Evolutionary conservation across 495 filamentous ascomycete genomes (phyloP).

Genomic region (Neurospora discreta): DNA sequence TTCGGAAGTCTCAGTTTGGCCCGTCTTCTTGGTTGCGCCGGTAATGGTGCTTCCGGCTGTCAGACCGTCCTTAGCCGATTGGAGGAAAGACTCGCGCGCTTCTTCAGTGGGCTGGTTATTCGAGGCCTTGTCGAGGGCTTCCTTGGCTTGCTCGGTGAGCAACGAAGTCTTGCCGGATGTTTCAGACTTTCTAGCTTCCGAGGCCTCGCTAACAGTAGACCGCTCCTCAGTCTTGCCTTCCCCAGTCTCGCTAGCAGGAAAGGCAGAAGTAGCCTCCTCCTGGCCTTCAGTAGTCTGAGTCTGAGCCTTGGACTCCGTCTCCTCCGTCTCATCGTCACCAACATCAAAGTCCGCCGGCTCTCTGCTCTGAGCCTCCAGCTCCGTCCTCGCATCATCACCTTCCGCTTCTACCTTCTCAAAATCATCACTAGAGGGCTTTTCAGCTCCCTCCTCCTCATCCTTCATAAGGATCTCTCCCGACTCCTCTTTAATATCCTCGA

Average conservation of each 20-base stretch:
- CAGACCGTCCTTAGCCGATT: constrained; percentile 6
- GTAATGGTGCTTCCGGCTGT: constrained; percentile 2
- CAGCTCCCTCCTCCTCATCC: constrained; percentile 4
- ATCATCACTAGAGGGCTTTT: not conserved
- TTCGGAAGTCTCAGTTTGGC: not conserved
- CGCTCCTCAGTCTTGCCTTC: not conserved
- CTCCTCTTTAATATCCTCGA: constrained; percentile 9
- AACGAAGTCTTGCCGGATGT: not conserved
- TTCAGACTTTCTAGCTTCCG: not conserved
- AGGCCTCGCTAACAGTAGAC: not conserved
- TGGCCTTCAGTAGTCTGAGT: not conserved
- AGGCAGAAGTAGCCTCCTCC: not conserved
- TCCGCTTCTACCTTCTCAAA: not conserved
- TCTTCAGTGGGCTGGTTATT: constrained; percentile 16
- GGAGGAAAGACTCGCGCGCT: constrained; percentile 14
- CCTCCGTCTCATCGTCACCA: not conserved
- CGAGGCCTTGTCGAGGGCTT: constrained; percentile 16
- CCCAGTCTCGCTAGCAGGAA: not conserved
- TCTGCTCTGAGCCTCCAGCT: constrained; percentile 2
- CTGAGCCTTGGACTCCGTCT: not conserved
- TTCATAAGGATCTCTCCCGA: constrained; percentile 8
- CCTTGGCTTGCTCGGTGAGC: constrained; percentile 19
- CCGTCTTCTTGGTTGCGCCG: not conserved
- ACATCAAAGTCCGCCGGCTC: constrained; percentile 39
- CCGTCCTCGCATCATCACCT: not conserved